phyloP scores from a whole-genome alignment of 495 filamentous ascomycete species.

The Parathielavia hyrcaniae region DNA sequence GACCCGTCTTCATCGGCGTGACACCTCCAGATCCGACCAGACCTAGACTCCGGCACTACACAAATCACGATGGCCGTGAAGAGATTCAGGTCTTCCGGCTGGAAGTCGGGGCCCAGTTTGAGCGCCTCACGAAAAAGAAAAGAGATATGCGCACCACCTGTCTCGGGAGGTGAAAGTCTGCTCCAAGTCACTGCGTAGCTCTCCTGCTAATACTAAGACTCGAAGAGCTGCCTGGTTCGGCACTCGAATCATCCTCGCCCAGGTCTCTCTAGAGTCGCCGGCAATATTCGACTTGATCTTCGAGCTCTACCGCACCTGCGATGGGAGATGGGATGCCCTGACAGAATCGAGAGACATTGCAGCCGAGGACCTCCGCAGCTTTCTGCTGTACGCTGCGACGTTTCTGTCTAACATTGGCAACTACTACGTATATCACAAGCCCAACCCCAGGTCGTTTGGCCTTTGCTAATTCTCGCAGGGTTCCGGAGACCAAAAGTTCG shows the following conservation, averaged over 20 bases:
- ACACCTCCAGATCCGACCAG: too few species aligned
- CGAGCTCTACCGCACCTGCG: conserved; percentile 31
- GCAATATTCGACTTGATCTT: conserved; percentile 39
- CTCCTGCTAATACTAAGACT: background rate
- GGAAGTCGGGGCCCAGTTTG: background rate
- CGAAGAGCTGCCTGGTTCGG: conserved; percentile 41
- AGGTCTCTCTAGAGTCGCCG: conserved; percentile 38
- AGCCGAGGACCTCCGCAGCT: conserved; percentile 23
- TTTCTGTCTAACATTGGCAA: conserved; percentile 38
- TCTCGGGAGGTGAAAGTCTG: background rate
- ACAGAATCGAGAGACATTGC: background rate
- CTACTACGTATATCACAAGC: conserved; percentile 17
- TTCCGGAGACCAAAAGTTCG: conserved; percentile 31
- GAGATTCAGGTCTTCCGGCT: conserved; percentile 1
- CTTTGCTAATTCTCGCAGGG: conserved; percentile 17
- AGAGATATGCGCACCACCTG: conserved; percentile 9
- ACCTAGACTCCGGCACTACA: too few species aligned
- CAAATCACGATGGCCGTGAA: background rate
- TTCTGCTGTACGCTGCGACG: conserved; percentile 32
- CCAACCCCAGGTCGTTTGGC: too few species aligned
- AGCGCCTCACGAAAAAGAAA: background rate
- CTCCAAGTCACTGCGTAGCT: background rate
- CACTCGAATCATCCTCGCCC: conserved; percentile 35
- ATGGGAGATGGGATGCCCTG: conserved; percentile 33
- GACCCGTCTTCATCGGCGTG: too few species aligned